Conservation (phyloP, 768 basidiomycete genomes). For the Termitomyces titanicus region DNA sequence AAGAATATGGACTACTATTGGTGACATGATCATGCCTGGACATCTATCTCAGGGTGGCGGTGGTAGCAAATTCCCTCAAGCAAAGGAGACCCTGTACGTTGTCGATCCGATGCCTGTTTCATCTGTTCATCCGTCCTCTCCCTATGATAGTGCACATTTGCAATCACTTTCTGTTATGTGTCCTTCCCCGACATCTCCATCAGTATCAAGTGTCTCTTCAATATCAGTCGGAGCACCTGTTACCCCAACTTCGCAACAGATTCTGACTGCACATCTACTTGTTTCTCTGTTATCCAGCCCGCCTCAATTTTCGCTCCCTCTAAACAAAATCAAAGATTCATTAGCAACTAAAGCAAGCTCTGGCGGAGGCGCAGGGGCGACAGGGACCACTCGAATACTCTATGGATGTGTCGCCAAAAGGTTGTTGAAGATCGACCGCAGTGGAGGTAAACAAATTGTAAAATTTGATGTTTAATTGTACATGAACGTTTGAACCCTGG, state of each 20-base stretch:
- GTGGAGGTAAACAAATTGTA: constrained; percentile 71
- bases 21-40: constrained; percentile 61
- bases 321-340: constrained; percentile 59
- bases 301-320: constrained; percentile 52
- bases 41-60: constrained; percentile 29
- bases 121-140: constrained; percentile 2
- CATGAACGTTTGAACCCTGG: too few species aligned
- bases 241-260: constrained; percentile 61
- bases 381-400: constrained; percentile 56
- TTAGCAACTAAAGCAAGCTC: constrained; percentile 42
- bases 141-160: constrained; percentile 46
- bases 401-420: constrained; percentile 83
- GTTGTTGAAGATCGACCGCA: constrained; percentile 71
- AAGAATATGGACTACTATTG: constrained; percentile 66
- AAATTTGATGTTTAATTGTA: constrained; percentile 56
- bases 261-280: constrained; percentile 67
- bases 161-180: constrained; percentile 47
- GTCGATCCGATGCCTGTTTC: background rate
- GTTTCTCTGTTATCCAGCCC: constrained; percentile 51
- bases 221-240: constrained; percentile 23
- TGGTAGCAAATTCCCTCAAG: constrained; percentile 40
- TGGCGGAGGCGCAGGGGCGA: constrained; percentile 30
- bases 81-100: constrained; percentile 62
- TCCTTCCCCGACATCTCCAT: constrained; percentile 54
- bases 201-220: constrained; percentile 50